Base-by-base conservation (phyloP, 371 early-diverging fungal species). In the Mucor indicus region DNA sequence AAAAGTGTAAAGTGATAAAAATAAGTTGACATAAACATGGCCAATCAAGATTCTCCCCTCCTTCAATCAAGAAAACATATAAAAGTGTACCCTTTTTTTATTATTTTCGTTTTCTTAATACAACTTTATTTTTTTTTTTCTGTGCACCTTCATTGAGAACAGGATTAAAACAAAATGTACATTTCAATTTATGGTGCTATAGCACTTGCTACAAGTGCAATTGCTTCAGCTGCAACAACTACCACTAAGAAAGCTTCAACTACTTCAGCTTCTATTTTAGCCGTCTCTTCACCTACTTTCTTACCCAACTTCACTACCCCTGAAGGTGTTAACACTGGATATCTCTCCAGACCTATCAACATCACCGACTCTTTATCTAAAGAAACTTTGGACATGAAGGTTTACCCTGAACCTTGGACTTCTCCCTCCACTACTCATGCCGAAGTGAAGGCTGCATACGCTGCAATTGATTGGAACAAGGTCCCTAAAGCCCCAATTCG, bases 251-350 rank as follows among this genome's bases (percentile, higher is more conserved):
- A 39, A 10, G 7, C 48, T 7, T 12, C 53, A 7, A 50, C 50
- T 23, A 53, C 39, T 17, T 46, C 59, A 30, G 9, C 31, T 27
- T 53, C 52, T 22, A 16, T 70, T 17, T 57, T 75, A 10, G 60
- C 75, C 13, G 67, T 68, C 13, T 19, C 49, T 13, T 75, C 75
- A 15, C 75, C 75, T 17, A 51, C 64, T 17, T 75, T 71, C 71
- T 48, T 75, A 9, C 69, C 73, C 16, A 38, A 47, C 12, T 63
- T 72, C 38, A 31, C 58, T 20, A 32, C 29, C 0, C 67, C 69
- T 11, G 39, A 49, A 9, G 63, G 51, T 25, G 73, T 66, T n/a
- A 57, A 43, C 7, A 48, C 56, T 10, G 55, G 60, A 19, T 69
- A 69, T 21, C 74, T 65, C 9, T 60, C 74, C 24, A 60, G 61